A percentile compares a stretch with the other conserved stretches of the same genome.
phyloP scores from a whole-genome alignment of 2,329 filamentous ascomycete species.

The Lachnellula cervina region DNA sequence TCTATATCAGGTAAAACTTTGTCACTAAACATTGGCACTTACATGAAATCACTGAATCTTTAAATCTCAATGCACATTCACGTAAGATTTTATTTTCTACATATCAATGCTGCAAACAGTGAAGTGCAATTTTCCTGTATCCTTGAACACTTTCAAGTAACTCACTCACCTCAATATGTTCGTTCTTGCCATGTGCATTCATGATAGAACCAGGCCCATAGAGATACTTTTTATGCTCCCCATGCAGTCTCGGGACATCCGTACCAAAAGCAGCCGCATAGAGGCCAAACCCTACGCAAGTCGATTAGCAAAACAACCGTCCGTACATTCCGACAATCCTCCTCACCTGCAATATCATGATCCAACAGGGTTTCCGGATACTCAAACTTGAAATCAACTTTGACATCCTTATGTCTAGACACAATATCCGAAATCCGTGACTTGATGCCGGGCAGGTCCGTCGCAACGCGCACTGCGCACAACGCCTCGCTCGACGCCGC shows the following conservation, averaged over 20 bases:
- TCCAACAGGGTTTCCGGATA: slow-evolving; percentile 73
- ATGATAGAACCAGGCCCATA: slow-evolving; percentile 69
- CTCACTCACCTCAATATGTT: slow-evolving; percentile 68
- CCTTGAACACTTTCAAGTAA: slow-evolving; percentile 71
- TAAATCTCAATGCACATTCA: no score
- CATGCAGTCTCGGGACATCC: slow-evolving; percentile 57
- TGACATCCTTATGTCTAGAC: background rate
- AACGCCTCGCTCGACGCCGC: slow-evolving; percentile 44
- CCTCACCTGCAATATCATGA: slow-evolving; percentile 65
- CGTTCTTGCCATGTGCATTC: slow-evolving; percentile 78
- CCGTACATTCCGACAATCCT: background rate
- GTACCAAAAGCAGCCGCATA: slow-evolving; percentile 87
- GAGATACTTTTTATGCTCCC: slow-evolving; percentile 45
- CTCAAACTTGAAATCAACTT: slow-evolving; percentile 55
- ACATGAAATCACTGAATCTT: no score
- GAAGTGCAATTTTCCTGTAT: slow-evolving; percentile 52
- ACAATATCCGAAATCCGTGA: background rate
- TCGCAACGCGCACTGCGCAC: slow-evolving; percentile 37
- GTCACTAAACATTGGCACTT: no score
- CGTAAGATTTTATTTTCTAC: background rate
- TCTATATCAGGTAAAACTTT: no score
- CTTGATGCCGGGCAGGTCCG: background rate
- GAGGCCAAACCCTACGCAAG: slow-evolving; percentile 58
- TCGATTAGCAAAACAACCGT: background rate
- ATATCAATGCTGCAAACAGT: background rate